Percentiles rank a stretch among this genome's conserved stretches.
These are phyloP conservation scores for Saccharomycopsis fermentans DNA, from an alignment of 805 yeast genomes.

Conservation along the genomic window DNA sequence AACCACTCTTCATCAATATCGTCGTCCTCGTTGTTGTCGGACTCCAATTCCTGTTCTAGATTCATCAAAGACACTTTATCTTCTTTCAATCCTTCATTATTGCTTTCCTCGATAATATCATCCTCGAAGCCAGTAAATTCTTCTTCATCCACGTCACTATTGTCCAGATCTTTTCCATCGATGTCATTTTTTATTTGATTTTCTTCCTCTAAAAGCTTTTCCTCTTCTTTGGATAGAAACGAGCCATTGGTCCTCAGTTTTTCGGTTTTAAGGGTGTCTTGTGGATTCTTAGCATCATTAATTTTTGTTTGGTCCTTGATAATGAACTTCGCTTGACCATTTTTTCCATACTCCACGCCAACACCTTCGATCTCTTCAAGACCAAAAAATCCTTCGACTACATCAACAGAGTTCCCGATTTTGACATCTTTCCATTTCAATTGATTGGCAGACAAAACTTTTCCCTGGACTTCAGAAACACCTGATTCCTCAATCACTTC, in stretches of 20 bases:
- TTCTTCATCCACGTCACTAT: conserved; percentile 21
- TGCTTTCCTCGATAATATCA: conserved; percentile 14
- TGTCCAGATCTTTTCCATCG: conserved; percentile 20
- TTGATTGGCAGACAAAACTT: conserved; percentile 38
- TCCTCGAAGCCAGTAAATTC: conserved; percentile 14
- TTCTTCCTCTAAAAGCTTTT: conserved; percentile 19
- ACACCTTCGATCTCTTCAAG: conserved; percentile 93
- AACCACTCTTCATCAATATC: conserved; percentile 20
- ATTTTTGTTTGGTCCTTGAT: conserved; percentile 29
- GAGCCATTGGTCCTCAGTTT: conserved; percentile 16
- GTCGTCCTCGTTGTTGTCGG: conserved; percentile 12
- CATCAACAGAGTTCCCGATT: conserved; percentile 74
- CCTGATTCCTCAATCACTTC: neutral
- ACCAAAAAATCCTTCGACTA: conserved; percentile 85
- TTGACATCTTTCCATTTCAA: conserved; percentile 75
- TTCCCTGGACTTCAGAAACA: conserved; percentile 19
- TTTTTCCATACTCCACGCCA: conserved; percentile 52
- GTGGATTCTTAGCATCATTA: conserved; percentile 19
- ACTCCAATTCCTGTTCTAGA: conserved; percentile 21
- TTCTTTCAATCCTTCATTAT: conserved; percentile 19
- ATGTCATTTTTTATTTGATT: conserved; percentile 12
- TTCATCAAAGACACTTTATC: conserved; percentile 11
- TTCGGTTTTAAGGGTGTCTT: conserved; percentile 1
- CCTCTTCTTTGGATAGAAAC: conserved; percentile 18
- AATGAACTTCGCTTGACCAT: conserved; percentile 59